A percentile compares a stretch with the other conserved stretches of the same genome.
Conservation (phyloP, 78 protist genomes). For the Planoprotostelium fungivorum region DNA sequence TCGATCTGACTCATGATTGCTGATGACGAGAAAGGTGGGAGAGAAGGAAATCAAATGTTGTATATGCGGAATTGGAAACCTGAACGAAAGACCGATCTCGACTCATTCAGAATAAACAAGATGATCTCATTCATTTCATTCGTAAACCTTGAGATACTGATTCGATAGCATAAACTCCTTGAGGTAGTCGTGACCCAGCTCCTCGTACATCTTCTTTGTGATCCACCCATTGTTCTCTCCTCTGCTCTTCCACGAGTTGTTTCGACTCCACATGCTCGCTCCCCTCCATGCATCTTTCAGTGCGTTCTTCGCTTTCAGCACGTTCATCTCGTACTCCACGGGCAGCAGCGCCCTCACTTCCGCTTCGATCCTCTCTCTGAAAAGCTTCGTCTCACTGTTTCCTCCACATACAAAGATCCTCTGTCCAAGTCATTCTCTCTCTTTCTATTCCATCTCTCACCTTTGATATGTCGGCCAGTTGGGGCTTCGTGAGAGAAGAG, state of each 20-base stretch:
- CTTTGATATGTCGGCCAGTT: not conserved
- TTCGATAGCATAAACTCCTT: not conserved
- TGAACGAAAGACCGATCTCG: not conserved
- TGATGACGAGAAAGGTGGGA: not conserved
- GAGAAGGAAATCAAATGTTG: not conserved
- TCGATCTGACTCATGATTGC: not conserved
- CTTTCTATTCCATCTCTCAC: conserved; percentile 13
- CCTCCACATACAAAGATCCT: conserved; percentile 52
- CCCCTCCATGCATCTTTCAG: not conserved
- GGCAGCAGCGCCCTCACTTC: conserved; percentile 22
- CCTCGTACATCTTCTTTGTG: not conserved
- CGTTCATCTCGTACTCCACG: not conserved
- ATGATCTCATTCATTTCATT: not conserved
- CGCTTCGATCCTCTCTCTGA: conserved; percentile 12
- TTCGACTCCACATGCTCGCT: not conserved
- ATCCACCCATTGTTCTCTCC: not conserved
- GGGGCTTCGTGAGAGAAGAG: not conserved
- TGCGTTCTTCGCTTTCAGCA: not conserved
- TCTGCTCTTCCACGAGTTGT: not conserved
- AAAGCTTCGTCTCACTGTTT: not conserved
- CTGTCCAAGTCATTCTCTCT: not conserved
- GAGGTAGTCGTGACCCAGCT: not conserved
- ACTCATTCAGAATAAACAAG: not conserved
- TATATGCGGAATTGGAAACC: not conserved
- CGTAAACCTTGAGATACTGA: no score